Percentiles rank a stretch among this genome's conserved stretches.
Conservation (phyloP, 805 yeast genomes). For the Saccharomycopsis babjevae region DNA sequence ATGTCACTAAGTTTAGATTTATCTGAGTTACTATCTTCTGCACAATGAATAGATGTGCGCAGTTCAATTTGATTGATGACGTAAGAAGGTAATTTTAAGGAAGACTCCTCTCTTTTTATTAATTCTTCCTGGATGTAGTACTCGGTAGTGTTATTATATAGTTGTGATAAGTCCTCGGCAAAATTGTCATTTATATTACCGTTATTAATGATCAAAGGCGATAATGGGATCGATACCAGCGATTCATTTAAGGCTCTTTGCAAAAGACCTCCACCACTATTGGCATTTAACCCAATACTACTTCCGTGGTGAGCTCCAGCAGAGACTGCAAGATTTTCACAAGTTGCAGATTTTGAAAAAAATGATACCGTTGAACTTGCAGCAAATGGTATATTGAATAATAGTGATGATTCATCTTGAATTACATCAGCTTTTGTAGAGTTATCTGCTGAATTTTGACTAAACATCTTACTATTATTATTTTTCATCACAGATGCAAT, state of each 20-base stretch:
- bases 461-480: not conserved
- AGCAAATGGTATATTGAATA: conserved; percentile 19
- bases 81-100: conserved; percentile 13
- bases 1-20: conserved; percentile 1
- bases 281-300: not conserved
- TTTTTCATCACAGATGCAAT: not conserved
- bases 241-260: conserved; percentile 11
- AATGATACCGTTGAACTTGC: conserved; percentile 11
- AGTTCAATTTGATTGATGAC: conserved; percentile 15
- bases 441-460: not conserved
- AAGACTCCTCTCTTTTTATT: conserved; percentile 15
- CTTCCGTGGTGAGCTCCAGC: not conserved
- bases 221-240: conserved; percentile 13
- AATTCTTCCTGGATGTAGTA: conserved; percentile 12
- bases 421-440: not conserved
- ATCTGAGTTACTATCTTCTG: not conserved
- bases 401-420: conserved; percentile 5
- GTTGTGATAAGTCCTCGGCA: conserved; percentile 13
- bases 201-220: conserved; percentile 15
- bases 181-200: conserved; percentile 8
- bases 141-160: conserved; percentile 15
- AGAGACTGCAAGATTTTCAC: not conserved
- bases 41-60: conserved; percentile 11
- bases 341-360: not conserved
- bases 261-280: not conserved